These are phyloP conservation scores for Syncephalastrum sp. DNA, from an alignment of 371 early-diverging fungal genomes.

Conservation along the genomic window DNA sequence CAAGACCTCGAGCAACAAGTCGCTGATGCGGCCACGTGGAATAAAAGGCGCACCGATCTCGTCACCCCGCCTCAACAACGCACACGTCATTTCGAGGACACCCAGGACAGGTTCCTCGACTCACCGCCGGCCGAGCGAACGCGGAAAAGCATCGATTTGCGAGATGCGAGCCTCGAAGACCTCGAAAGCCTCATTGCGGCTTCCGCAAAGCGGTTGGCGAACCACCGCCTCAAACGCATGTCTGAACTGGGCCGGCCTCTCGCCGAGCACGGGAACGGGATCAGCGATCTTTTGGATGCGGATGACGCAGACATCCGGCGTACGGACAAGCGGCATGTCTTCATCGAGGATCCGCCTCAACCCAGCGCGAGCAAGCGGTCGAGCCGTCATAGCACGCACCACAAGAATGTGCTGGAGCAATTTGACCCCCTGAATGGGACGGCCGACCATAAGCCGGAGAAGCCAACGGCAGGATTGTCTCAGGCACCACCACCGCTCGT, in stretches of 20 bases:
- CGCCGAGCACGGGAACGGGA: not conserved
- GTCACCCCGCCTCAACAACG: slow-evolving; percentile 16
- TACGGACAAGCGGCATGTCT: too few species aligned
- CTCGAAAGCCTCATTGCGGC: slow-evolving; percentile 47
- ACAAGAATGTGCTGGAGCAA: too few species aligned
- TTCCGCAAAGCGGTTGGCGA: slow-evolving; percentile 43
- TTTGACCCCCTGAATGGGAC: too few species aligned
- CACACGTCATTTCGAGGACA: slow-evolving; percentile 9
- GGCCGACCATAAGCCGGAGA: too few species aligned
- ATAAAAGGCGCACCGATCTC: slow-evolving; percentile 31
- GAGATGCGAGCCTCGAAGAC: slow-evolving; percentile 44
- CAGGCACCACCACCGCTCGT: slow-evolving; percentile 2
- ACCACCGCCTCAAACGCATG: slow-evolving; percentile 26
- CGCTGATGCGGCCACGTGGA: slow-evolving; percentile 33
- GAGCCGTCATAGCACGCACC: too few species aligned
- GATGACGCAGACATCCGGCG: too few species aligned
- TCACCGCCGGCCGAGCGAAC: slow-evolving; percentile 3
- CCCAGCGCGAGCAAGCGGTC: too few species aligned
- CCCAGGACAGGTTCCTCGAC: not conserved
- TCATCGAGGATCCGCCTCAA: too few species aligned
- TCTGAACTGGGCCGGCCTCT: not conserved
- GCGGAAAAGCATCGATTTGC: slow-evolving; percentile 25
- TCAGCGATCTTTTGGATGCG: too few species aligned
- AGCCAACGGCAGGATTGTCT: slow-evolving; percentile 1
- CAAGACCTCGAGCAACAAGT: slow-evolving; percentile 44